Evolutionary conservation across 257 asterid species (phyloP), one percentile per base, ranked within the genome.

Genomic region (Penstemon newberryi): DNA sequence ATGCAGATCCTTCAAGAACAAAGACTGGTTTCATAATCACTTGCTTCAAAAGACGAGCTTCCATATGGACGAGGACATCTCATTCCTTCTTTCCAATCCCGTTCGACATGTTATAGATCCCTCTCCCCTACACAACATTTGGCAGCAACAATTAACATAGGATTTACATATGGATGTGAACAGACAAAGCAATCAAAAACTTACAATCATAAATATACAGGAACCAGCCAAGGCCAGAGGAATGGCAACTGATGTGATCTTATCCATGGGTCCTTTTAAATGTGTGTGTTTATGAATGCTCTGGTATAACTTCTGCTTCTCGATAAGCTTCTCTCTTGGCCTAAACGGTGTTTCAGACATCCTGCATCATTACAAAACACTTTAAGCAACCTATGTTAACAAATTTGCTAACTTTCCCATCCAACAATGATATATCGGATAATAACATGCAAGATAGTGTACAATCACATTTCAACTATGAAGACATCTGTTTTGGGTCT

Each of bases 11-110:
- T 55, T 25, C 60, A 55, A 55, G 12, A 19, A 55, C 60, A 55
- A 55, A 9, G 11, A 13, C 33, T 5, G 5, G 59, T 18, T 7
- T 12, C 7, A 54, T 4, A 15, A 54, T 18, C 19, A 5, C 59
- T 13, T 5, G 33, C 5, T 54, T 3, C 59, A 19, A 55, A 55
- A 7, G 4, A 5, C 5, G 33, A 11, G 38, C 33, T 54, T 54
- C 33, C 60, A 19, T 25, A 40, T n/a, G 8, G 60, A 25, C 60
- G 41, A 33, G 15, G 40, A 55, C 60, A 25, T 55, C 60, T 83
- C 76, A 89, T 79, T 89, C 90, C 82, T 89, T 86, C 86, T 89
- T 89, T 6, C 96, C 96, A 8, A 85, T 80, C 69, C 91, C 96
- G 78, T 86, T 88, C 52, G 96, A 89, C 96, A 89, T 75, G 74